These are phyloP conservation scores for Verticillium zaregamsianum DNA, from an alignment of 2,329 filamentous ascomycete genomes.

Conservation along the genomic window DNA sequence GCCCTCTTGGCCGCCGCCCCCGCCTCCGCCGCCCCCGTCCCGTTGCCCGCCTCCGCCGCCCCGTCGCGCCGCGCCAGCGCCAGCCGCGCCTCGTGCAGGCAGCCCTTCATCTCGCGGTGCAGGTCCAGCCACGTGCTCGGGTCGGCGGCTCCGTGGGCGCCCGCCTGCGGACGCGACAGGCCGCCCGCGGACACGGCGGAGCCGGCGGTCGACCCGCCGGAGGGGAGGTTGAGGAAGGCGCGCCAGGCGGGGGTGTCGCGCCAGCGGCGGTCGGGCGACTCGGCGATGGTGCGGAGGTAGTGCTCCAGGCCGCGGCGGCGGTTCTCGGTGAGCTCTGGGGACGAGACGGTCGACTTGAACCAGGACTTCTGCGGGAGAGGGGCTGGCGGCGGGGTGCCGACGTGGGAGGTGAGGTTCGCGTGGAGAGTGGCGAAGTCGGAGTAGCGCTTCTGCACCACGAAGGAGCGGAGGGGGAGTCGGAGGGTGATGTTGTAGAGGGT, in stretches of 20 bases:
- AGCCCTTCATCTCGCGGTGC: conserved; percentile 67
- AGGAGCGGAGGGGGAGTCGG: conserved; percentile 70
- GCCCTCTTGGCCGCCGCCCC: conserved; percentile 71
- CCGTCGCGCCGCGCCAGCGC: conserved; percentile 65
- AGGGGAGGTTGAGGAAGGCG: conserved; percentile 67
- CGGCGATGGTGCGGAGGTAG: conserved; percentile 70
- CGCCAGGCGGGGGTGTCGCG: conserved; percentile 69
- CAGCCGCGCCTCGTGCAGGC: conserved; percentile 63
- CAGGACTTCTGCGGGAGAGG: conserved; percentile 71
- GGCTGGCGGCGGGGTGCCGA: conserved; percentile 60
- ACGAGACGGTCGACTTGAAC: conserved; percentile 69
- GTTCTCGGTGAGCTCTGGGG: conserved; percentile 64
- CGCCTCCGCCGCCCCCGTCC: conserved; percentile 51
- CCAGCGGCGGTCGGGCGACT: conserved; percentile 71
- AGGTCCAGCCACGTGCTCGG: conserved; percentile 73
- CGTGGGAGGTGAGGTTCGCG: conserved; percentile 52
- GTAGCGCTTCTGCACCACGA: conserved; percentile 76
- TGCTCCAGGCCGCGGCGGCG: conserved; percentile 65
- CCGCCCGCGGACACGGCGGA: conserved; percentile 44
- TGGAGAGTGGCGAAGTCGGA: conserved; percentile 72
- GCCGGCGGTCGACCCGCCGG: conserved; percentile 39
- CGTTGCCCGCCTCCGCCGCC: conserved; percentile 33
- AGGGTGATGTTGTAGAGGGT: conserved; percentile 77
- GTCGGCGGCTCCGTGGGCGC: conserved; percentile 37
- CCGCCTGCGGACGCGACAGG: conserved; percentile 21